These are phyloP conservation scores for Trametes hirsuta DNA, from an alignment of 1,284 basidiomycete species.

Conservation along the genomic window DNA sequence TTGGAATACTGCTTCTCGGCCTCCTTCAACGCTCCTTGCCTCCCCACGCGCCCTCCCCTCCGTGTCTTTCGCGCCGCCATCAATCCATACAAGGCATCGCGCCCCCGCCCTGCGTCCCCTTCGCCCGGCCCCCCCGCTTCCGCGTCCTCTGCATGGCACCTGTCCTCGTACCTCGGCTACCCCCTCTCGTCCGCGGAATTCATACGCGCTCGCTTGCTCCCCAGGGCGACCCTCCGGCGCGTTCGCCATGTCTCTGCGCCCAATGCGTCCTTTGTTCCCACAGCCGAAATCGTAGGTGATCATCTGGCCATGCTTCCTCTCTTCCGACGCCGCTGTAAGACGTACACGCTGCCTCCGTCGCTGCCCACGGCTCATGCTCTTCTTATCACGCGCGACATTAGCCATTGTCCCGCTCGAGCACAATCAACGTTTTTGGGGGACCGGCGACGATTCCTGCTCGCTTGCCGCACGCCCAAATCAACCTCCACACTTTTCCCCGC, in stretches of 20 bases:
- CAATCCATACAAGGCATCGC: constrained; percentile 4
- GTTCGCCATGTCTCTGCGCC: not conserved
- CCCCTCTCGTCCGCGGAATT: not conserved
- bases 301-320: constrained; percentile 9
- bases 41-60: not conserved
- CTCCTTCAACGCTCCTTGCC: not conserved
- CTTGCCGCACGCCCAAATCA: not conserved
- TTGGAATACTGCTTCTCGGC: not conserved
- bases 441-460: not conserved
- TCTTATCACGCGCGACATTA: not conserved
- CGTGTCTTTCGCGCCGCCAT: constrained; percentile 5
- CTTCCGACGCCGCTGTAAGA: not conserved
- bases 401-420: constrained; percentile 6
- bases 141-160: not conserved
- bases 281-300: constrained; percentile 2
- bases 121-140: not conserved
- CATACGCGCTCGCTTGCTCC: not conserved
- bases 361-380: not conserved
- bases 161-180: not conserved
- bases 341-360: not conserved
- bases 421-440: constrained; percentile 13
- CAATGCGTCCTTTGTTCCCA: constrained; percentile 1
- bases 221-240: not conserved
- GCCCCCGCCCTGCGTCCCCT: not conserved
- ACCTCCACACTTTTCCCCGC: not conserved